Percentiles rank a stretch among this genome's conserved stretches.
These are phyloP conservation scores for Sporothrix humicola DNA, from an alignment of 2,329 filamentous ascomycete species.

Conservation along the genomic window DNA sequence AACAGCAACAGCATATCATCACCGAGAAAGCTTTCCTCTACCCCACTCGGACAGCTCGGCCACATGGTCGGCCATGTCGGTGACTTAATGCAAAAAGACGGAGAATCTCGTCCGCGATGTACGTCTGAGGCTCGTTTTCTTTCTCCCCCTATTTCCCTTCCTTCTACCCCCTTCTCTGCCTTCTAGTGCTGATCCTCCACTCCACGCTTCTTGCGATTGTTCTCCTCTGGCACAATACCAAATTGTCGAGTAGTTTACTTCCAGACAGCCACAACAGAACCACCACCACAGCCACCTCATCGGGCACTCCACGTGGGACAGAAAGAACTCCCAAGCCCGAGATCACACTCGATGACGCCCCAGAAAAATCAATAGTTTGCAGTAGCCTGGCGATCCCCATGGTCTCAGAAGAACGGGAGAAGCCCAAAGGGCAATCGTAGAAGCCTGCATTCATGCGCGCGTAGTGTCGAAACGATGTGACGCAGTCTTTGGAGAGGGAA, in stretches of 20 bases:
- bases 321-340: not conserved
- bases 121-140: not conserved
- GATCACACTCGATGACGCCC: not conserved
- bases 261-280: not conserved
- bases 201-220: conserved; percentile 14
- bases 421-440: conserved; percentile 9
- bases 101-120: not conserved
- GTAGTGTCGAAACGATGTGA: not conserved
- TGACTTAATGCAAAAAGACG: not conserved
- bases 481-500: too few species aligned
- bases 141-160: not conserved
- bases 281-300: not conserved
- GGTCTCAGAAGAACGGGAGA: conserved; percentile 1
- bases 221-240: not conserved
- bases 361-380: not conserved
- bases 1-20: not conserved
- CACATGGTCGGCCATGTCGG: not conserved
- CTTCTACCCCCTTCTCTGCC: not conserved
- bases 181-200: not conserved
- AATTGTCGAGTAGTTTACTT: not conserved
- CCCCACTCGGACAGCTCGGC: not conserved
- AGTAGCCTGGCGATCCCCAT: not conserved
- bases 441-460: not conserved
- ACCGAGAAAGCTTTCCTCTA: not conserved
- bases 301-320: not conserved